Conservation (phyloP, 352 stramenopile species). For the Halophytophthora polymorphica region DNA sequence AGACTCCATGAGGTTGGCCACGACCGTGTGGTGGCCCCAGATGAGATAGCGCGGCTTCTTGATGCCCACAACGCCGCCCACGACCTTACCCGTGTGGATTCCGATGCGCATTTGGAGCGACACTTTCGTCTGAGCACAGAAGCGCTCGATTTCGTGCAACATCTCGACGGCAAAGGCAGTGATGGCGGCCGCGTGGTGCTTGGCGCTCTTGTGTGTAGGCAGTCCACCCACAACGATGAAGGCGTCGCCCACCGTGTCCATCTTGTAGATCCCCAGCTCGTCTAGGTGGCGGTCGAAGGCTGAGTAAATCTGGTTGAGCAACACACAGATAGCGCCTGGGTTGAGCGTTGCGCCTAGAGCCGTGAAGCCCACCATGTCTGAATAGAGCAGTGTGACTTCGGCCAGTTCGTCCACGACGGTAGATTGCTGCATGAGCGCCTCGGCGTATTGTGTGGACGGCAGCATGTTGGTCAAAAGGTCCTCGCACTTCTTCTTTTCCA, state of each 20-base stretch:
- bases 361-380: constrained; percentile 86
- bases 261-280: constrained; percentile 80
- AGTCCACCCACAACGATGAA: constrained; percentile 83
- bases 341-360: constrained; percentile 55
- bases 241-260: constrained; percentile 83
- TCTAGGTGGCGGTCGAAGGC: constrained; percentile 84
- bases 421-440: constrained; percentile 64
- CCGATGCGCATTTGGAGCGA: constrained; percentile 85
- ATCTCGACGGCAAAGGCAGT: constrained; percentile 82
- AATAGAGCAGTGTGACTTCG: constrained; percentile 84
- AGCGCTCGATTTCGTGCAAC: constrained; percentile 79
- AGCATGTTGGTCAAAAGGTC: constrained; percentile 87
- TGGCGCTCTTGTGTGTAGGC: constrained; percentile 64
- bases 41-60: constrained; percentile 87
- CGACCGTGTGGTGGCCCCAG: constrained; percentile 76
- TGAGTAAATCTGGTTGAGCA: constrained; percentile 83
- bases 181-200: constrained; percentile 71
- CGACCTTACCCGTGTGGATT: constrained; percentile 79
- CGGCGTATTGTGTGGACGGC: constrained; percentile 66
- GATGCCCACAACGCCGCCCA: constrained; percentile 79
- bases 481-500: constrained; percentile 79
- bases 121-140: constrained; percentile 61
- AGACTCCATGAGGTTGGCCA: constrained; percentile 82
- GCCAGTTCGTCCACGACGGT: constrained; percentile 80
- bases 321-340: constrained; percentile 60